These are phyloP conservation scores for Coniochaeta prunicola DNA, from an alignment of 2,329 filamentous ascomycete genomes.

Conservation along the genomic window DNA sequence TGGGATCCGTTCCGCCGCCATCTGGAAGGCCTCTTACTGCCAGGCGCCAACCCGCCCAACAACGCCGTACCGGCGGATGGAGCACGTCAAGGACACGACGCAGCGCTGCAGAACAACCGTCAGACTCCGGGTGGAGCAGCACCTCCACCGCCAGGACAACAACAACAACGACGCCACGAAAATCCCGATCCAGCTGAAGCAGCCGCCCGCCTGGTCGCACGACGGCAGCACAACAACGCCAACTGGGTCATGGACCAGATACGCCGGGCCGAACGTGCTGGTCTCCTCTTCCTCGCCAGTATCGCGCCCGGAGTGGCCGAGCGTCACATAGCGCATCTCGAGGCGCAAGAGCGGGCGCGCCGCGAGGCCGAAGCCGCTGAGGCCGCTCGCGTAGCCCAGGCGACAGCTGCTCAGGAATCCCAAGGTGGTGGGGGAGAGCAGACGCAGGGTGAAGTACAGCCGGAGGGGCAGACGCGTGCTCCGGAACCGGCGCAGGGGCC, in stretches of 20 bases:
- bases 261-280: conserved; percentile 50
- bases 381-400: conserved; percentile 4
- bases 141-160: conserved; percentile 8
- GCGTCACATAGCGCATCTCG: conserved; percentile 53
- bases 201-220: conserved; percentile 46
- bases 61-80: conserved; percentile 7
- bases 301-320: conserved; percentile 60
- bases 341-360: conserved; percentile 38
- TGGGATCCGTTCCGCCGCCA: conserved; percentile 52
- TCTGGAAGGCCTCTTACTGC: conserved; percentile 51
- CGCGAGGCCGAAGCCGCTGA: conserved; percentile 27
- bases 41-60: conserved; percentile 26
- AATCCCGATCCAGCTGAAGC: conserved; percentile 38
- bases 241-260: conserved; percentile 43
- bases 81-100: conserved; percentile 18
- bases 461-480: background rate
- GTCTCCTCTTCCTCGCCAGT: conserved; percentile 58
- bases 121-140: conserved; percentile 16
- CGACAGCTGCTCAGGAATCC: background rate
- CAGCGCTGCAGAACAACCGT: conserved; percentile 12
- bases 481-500: background rate
- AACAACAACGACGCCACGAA: conserved; percentile 12
- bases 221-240: conserved; percentile 35
- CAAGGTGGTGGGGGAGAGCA: background rate
- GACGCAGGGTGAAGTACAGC: background rate